A percentile compares a stretch with the other conserved stretches of the same genome.
phyloP scores from a whole-genome alignment of 495 filamentous ascomycete genomes.

The Podospora pseudoanserina region DNA sequence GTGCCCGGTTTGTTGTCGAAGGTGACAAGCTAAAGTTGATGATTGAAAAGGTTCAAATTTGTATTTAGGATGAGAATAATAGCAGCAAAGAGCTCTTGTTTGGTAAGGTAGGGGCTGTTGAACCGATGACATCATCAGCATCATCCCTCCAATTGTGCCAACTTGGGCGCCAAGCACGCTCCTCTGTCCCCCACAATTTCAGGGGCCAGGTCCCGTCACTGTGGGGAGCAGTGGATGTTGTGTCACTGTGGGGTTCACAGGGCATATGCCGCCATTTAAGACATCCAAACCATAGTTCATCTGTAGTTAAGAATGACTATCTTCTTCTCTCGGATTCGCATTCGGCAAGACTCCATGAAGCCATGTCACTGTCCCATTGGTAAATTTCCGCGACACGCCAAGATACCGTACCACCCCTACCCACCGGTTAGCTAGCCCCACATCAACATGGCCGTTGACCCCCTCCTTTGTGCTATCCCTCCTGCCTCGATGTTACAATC shows the following conservation, averaged over 20 bases:
- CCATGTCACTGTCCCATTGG: not conserved
- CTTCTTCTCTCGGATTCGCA: not conserved
- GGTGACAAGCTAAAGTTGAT: not conserved
- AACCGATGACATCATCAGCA: conserved; percentile 13
- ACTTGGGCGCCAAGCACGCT: not conserved
- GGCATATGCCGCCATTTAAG: not conserved
- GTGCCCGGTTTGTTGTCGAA: not conserved
- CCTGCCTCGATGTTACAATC: not conserved
- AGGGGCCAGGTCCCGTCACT: not conserved
- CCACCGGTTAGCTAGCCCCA: not conserved
- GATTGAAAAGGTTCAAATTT: not conserved
- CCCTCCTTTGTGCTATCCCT: not conserved
- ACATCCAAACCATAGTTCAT: not conserved
- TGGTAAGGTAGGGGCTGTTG: not conserved
- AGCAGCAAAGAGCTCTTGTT: not conserved
- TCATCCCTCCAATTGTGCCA: not conserved
- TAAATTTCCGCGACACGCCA: not conserved
- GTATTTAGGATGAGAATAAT: not conserved
- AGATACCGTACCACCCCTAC: not conserved
- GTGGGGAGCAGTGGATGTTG: not conserved
- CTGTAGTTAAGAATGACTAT: not conserved
- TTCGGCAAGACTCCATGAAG: not conserved
- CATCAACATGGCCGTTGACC: not conserved
- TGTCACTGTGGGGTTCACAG: not conserved
- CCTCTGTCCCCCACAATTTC: not conserved